phyloP scores from a whole-genome alignment of 257 asterid species.

The Verbascum thapsus region DNA sequence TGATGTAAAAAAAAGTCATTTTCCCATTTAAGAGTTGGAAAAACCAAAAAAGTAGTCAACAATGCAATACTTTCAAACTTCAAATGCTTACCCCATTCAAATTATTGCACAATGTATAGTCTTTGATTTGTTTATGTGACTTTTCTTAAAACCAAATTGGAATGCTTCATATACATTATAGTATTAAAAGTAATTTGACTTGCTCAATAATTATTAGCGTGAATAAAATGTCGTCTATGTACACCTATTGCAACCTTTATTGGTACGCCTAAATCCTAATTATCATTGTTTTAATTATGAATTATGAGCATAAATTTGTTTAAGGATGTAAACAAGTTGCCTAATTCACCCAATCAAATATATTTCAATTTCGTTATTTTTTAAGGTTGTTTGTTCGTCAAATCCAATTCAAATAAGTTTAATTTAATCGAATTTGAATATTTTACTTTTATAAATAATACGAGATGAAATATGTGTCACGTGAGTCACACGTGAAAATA shows the following conservation, averaged over 20 bases:
- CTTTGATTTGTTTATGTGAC: conserved; percentile 28
- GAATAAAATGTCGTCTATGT: conserved; percentile 28
- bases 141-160: conserved; percentile 28
- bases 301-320: not conserved
- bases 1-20: conserved; percentile 12
- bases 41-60: not conserved
- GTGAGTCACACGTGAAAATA: too few relatives aligned
- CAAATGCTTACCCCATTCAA: not conserved
- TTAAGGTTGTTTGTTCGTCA: too few relatives aligned
- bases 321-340: too few relatives aligned
- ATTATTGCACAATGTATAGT: conserved; percentile 35
- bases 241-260: not conserved
- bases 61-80: conserved; percentile 4
- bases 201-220: conserved; percentile 41
- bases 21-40: too few relatives aligned
- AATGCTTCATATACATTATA: conserved; percentile 23
- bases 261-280: conserved; percentile 25
- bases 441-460: too few relatives aligned
- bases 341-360: too few relatives aligned
- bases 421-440: too few relatives aligned
- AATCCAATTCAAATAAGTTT: too few relatives aligned
- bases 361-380: too few relatives aligned
- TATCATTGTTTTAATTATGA: not conserved
- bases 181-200: conserved; percentile 22
- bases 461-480: too few relatives aligned